Evolutionary conservation across 805 yeast species (phyloP).

Genomic region (Yamadazyma sp.): DNA sequence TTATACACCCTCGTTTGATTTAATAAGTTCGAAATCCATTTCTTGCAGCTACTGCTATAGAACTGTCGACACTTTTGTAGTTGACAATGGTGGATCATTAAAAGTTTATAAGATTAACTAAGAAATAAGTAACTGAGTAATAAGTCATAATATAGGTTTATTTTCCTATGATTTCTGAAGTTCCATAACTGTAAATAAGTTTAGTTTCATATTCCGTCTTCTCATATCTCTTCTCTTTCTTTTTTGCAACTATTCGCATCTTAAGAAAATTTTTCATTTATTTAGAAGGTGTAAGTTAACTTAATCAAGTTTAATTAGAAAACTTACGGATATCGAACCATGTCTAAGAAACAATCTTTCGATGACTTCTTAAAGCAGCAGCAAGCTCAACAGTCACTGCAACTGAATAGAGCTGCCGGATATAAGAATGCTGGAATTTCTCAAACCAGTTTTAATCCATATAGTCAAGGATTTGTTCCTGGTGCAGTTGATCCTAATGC

Average conservation of each 20-base stretch:
- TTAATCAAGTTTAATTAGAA: too few species aligned
- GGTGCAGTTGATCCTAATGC: not conserved
- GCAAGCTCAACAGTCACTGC: slow-evolving; percentile 27
- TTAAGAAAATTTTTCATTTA: slow-evolving; percentile 4
- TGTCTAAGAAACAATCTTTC: slow-evolving; percentile 33
- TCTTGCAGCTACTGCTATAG: too few species aligned
- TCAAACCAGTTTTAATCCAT: slow-evolving; percentile 8
- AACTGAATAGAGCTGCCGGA: slow-evolving; percentile 30
- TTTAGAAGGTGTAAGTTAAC: not conserved
- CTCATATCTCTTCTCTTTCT: not conserved
- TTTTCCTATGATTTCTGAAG: too few species aligned
- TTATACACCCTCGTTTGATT: slow-evolving; percentile 3
- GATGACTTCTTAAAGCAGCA: slow-evolving; percentile 53
- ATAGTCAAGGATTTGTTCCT: slow-evolving; percentile 15
- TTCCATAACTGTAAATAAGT: too few species aligned
- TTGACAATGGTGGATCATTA: slow-evolving; percentile 1
- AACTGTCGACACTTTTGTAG: too few species aligned
- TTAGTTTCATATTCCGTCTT: too few species aligned
- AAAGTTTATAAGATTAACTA: too few species aligned
- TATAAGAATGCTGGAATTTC: slow-evolving; percentile 17
- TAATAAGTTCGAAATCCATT: slow-evolving; percentile 3
- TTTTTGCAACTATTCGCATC: not conserved
- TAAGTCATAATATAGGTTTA: too few species aligned
- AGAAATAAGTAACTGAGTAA: too few species aligned
- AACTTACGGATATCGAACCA: too few species aligned